These are phyloP conservation scores for Colletotrichum eremochloae DNA, from an alignment of 2,329 filamentous ascomycete species.

Conservation along the genomic window DNA sequence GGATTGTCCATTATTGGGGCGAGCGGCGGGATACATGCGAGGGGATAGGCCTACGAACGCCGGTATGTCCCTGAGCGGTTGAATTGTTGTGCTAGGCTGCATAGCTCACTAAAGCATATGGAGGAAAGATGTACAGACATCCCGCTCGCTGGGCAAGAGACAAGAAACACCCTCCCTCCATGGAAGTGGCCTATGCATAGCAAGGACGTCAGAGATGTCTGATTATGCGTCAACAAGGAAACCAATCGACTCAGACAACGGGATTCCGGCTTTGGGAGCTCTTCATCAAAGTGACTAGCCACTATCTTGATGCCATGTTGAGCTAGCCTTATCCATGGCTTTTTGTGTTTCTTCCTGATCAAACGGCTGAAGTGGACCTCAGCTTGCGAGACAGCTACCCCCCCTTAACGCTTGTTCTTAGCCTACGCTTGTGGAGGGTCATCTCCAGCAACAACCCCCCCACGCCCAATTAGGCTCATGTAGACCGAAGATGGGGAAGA, in stretches of 20 bases:
- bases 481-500: conserved; percentile 2
- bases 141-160: conserved; percentile 22
- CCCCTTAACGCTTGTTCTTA: conserved; percentile 7
- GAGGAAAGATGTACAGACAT: background rate
- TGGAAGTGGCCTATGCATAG: conserved; percentile 22
- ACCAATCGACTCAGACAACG: conserved; percentile 20
- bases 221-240: conserved; percentile 30
- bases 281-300: conserved; percentile 2
- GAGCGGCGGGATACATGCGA: conserved; percentile 43
- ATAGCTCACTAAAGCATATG: background rate
- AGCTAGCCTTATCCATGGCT: conserved; percentile 27
- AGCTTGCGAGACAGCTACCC: background rate
- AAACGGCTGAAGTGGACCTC: conserved; percentile 1
- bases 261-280: conserved; percentile 31
- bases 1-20: conserved; percentile 14
- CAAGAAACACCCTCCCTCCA: conserved; percentile 12
- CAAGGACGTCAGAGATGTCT: conserved; percentile 4
- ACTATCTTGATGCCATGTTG: conserved; percentile 44
- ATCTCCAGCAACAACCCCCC: background rate
- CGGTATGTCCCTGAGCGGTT: conserved; percentile 24
- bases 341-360: conserved; percentile 11
- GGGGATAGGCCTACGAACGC: conserved; percentile 45
- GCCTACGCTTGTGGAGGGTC: background rate
- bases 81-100: conserved; percentile 20
- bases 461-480: conserved; percentile 15